A percentile compares a stretch with the other conserved stretches of the same genome.
phyloP scores from a whole-genome alignment of 192 early-diverging fungal genomes.

The Chytriomyces sp. region DNA sequence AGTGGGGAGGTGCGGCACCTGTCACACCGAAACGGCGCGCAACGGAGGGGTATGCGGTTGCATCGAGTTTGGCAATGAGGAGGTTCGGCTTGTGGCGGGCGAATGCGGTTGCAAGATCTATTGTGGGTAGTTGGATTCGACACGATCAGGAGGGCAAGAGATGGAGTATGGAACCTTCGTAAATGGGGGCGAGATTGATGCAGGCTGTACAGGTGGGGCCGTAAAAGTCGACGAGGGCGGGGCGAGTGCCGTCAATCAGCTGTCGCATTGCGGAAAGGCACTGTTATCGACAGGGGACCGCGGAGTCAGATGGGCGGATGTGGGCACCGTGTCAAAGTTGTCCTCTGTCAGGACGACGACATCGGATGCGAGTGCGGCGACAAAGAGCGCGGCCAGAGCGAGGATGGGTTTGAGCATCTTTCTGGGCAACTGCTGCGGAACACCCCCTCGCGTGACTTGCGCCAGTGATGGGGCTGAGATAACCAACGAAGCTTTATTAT shows the following conservation, averaged over 20 bases:
- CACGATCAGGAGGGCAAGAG: no score
- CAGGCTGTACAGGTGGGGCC: conserved; percentile 89
- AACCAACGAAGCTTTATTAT: not conserved
- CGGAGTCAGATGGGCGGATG: no score
- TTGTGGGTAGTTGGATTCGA: no score
- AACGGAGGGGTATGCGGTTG: conserved; percentile 79
- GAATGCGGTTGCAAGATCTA: conserved; percentile 79
- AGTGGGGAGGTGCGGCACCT: conserved; percentile 89
- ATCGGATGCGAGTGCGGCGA: conserved; percentile 22
- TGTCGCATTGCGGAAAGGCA: no score
- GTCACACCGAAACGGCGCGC: conserved; percentile 73
- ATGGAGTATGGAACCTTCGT: no score
- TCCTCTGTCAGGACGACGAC: conserved; percentile 57
- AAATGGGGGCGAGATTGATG: conserved; percentile 60
- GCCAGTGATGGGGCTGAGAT: no score
- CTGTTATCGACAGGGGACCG: no score
- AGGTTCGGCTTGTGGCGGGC: conserved; percentile 64
- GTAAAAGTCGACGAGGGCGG: conserved; percentile 86
- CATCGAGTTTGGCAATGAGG: conserved; percentile 69
- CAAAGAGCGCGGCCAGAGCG: no score
- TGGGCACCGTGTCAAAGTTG: conserved; percentile 65
- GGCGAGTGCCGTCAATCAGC: conserved; percentile 68
- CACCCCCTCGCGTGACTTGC: no score
- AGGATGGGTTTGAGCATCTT: no score
- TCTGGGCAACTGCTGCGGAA: no score